Base-by-base conservation (phyloP, 2,329 filamentous ascomycete genomes). In the Calycina herbarum region DNA sequence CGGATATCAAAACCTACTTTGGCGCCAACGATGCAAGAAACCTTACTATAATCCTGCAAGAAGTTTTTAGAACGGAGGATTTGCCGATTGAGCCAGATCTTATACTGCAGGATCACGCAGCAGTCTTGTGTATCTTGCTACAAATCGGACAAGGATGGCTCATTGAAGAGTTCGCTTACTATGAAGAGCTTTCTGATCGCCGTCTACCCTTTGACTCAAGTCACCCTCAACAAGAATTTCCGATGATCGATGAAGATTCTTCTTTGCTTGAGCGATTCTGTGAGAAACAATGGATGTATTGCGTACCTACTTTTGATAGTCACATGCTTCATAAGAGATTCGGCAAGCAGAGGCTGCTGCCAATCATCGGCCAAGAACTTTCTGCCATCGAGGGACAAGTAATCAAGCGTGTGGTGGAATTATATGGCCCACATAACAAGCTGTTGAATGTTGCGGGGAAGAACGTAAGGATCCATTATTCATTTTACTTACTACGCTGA, bases 281-380 rank as follows among this genome's bases (percentile, higher is more conserved):
- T 54, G 65, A 73, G 33, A 64, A 68, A 33, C 75, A 77, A 66
- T 73, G 71, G 66, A 70, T 62, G 60, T 75, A 73, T 56, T 77
- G 73, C 61, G 71, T 72, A 8, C 66, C 71, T 1, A 59, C 64
- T 7, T 71, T 77, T 29, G 57, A 64, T 31, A 45, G 68, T 5
- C 68, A 70, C 38, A 68, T 72, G 62, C 59, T 69, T 2, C 63
- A 72, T 58, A 67, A 70, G 42, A 66, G 66, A 10, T 73, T 76
- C 35, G 69, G 68, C 17, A 29, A 61, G 1, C 63, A 71, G 15
- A 62, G 70, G 29, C 68, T 76, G 24, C 65, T 77, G 3, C 75
- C 75, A 3, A 75, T 77, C 20, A 68, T 60, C 27, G 59, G 33
- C 54, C 72, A 67, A 59, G 64, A 73, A 40, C 35, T 45, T 15